phyloP scores from a whole-genome alignment of 345 rosid species.

The Crucihimalaya himalaica region DNA sequence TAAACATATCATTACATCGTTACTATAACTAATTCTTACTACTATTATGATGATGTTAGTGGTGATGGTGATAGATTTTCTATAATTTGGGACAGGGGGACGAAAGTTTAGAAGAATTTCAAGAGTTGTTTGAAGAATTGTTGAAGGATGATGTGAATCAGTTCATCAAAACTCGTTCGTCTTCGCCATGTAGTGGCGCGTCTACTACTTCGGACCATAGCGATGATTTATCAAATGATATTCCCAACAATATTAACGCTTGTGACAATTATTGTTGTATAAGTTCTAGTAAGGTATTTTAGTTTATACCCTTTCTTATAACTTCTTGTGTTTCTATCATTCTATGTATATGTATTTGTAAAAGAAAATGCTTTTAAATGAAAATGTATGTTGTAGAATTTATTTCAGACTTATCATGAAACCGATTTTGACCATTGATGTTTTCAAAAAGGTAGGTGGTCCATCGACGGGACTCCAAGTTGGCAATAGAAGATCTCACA shows the following conservation, averaged over 20 bases:
- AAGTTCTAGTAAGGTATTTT: conserved; percentile 27
- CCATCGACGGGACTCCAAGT: conserved; percentile 16
- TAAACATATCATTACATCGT: neutral
- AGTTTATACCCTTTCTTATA: neutral
- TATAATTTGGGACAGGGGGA: conserved; percentile 30
- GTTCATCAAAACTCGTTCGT: conserved; percentile 20
- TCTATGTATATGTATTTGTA: neutral
- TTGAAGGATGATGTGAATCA: conserved; percentile 32
- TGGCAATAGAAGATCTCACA: conserved; percentile 31
- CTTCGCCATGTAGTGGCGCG: neutral
- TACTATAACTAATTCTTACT: neutral
- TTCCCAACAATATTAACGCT: neutral
- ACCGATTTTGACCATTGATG: conserved; percentile 19
- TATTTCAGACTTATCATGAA: neutral
- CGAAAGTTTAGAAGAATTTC: conserved; percentile 37
- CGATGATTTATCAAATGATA: neutral
- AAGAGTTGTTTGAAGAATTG: conserved; percentile 33
- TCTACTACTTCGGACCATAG: neutral
- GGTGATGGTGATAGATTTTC: neutral
- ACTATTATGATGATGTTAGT: neutral
- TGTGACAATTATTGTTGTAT: neutral
- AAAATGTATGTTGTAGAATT: neutral
- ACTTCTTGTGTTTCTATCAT: neutral
- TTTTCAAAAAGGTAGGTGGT: conserved; percentile 28
- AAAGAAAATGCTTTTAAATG: neutral